phyloP scores from a whole-genome alignment of 176 grass and related monocot genomes.

The Phoenix roebelenii region DNA sequence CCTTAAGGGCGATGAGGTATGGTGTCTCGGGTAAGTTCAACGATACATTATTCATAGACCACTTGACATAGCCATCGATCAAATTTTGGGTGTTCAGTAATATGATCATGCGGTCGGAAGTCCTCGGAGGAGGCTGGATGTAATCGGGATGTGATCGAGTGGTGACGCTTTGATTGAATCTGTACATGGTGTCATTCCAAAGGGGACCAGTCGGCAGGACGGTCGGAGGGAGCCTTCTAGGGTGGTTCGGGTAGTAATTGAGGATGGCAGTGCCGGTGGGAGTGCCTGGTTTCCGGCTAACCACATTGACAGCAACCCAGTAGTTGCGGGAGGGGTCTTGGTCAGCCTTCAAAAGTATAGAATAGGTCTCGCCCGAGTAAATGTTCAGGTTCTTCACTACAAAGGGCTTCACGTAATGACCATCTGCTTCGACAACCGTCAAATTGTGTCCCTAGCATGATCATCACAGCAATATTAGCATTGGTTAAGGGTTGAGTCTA shows the following conservation, averaged over 20 bases:
- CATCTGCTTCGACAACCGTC: slow-evolving; percentile 78
- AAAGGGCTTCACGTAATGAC: slow-evolving; percentile 81
- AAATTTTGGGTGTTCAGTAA: too few species aligned
- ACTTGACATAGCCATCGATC: too few species aligned
- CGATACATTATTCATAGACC: too few species aligned
- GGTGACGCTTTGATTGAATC: slow-evolving; percentile 13
- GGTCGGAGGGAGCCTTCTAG: slow-evolving; percentile 10
- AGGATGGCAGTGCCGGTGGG: slow-evolving; percentile 47
- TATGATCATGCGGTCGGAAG: too few species aligned
- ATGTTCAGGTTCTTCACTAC: slow-evolving; percentile 75
- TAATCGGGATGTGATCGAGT: too few species aligned
- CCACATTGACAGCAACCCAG: slow-evolving; percentile 61
- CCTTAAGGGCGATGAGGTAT: slow-evolving; percentile 57
- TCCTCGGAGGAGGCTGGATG: too few species aligned
- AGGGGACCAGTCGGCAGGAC: slow-evolving; percentile 21
- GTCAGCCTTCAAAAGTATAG: slow-evolving; percentile 54
- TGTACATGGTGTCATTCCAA: slow-evolving; percentile 52
- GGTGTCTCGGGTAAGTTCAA: slow-evolving; percentile 37
- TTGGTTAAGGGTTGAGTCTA: too few species aligned
- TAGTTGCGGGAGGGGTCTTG: slow-evolving; percentile 78
- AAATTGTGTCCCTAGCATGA: slow-evolving; percentile 3
- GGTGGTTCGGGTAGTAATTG: slow-evolving; percentile 45
- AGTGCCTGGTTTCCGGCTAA: slow-evolving; percentile 47
- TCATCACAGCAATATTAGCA: too few species aligned
- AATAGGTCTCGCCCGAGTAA: slow-evolving; percentile 94